phyloP scores from a whole-genome alignment of 2,329 filamentous ascomycete genomes.

The Trichoderma koningii region DNA sequence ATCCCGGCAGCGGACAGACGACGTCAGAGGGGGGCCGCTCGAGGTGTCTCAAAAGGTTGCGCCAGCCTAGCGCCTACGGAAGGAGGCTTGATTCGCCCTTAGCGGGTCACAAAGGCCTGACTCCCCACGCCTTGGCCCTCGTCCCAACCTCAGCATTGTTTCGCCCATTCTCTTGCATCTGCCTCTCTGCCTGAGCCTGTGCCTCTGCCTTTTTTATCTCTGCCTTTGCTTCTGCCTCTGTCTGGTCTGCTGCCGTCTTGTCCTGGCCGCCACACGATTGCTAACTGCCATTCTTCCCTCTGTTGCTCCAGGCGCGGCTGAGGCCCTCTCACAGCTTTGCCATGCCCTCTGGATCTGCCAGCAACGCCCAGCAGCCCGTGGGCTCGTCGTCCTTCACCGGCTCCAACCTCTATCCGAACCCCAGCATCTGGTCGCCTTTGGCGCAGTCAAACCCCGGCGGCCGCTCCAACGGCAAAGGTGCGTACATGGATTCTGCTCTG shows the following conservation, averaged over 20 bases:
- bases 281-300: conserved; percentile 28
- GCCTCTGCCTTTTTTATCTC: conserved; percentile 24
- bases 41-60: conserved; percentile 43
- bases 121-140: conserved; percentile 28
- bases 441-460: conserved; percentile 46
- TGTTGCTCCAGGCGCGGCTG: conserved; percentile 39
- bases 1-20: conserved; percentile 30
- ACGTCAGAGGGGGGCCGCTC: conserved; percentile 41
- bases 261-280: conserved; percentile 32
- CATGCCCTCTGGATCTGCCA: conserved; percentile 41
- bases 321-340: conserved; percentile 45
- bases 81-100: conserved; percentile 36
- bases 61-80: conserved; percentile 38
- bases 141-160: conserved; percentile 26
- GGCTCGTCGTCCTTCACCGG: conserved; percentile 43
- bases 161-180: neutral
- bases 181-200: conserved; percentile 24
- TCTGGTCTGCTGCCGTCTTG: conserved; percentile 1
- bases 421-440: conserved; percentile 42
- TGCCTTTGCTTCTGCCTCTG: conserved; percentile 21
- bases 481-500: conserved; percentile 30
- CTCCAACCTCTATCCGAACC: conserved; percentile 42
- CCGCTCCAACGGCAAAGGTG: conserved; percentile 51
- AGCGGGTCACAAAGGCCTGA: conserved; percentile 30
- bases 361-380: conserved; percentile 42